Evolutionary conservation across 768 basidiomycete species (phyloP), one percentile per base, ranked within the genome.

Genomic region (Leccinum incarnatum): DNA sequence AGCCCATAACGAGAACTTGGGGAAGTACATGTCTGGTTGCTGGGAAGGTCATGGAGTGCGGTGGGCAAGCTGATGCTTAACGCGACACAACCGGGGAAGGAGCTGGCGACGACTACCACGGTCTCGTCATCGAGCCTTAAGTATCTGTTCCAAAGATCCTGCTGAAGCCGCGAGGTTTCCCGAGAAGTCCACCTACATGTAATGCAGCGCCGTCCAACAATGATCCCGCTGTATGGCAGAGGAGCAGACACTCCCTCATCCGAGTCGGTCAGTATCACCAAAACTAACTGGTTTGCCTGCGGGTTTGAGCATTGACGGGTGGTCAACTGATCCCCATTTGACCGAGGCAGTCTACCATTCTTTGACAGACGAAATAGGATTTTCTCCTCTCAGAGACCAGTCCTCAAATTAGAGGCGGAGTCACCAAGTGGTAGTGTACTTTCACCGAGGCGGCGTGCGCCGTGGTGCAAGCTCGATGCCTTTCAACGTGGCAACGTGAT

Each of bases 181-280:
- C n/a, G 10, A 30, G 23, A 54, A 54, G 30, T n/a, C 32, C 15
- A 5, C 30, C 7, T 19, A 14, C 30, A 45, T 6, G 15, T 11
- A 2, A 29, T 52, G 21, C n/a, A 4, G 23, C 23, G 9, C n/a
- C 36, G 23, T 36, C 19, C 6, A 3, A 17, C 14, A 12, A 19
- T 11, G 14, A 7, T 23, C 55, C 30, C 7, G 17, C 0, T 21
- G 5, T 6, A 34, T 36, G n/a, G 60, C 47, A 37, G 46, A 19
- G 17, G 14, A 53, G 4, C 53, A 51, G 57, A 67, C 25, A 30
- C 27, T 29, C 23, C 65, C 36, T 1, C 48, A 67, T 23, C 23
- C 5, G 46, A 47, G 46, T 60, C 21, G n/a, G 54, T 55, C 42
- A 2, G 11, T 47, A 19, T 37, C 17, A 21, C 45, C 25, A 19